Evolutionary conservation across 2,329 filamentous ascomycete genomes (phyloP).

Genomic region (Periconia macrospinosa): DNA sequence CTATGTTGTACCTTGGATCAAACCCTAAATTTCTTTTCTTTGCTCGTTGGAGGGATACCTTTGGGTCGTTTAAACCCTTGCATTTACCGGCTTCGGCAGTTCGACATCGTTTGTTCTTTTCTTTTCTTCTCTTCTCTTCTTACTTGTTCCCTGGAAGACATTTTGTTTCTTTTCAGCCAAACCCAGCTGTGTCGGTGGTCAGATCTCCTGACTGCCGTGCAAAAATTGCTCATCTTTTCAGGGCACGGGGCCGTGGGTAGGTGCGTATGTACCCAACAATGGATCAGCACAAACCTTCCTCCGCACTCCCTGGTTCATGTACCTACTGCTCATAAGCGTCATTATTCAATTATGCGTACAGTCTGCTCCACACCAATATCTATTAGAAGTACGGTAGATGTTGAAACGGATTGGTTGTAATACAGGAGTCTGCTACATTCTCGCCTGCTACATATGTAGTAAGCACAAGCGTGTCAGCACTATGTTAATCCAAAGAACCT

Average conservation of each 20-base stretch:
- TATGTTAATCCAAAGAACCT: neutral
- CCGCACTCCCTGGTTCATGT: conserved; percentile 5
- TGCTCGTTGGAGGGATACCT: conserved; percentile 8
- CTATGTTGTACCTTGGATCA: neutral
- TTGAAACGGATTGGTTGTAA: neutral
- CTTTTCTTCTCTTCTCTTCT: neutral
- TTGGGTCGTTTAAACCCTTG: conserved; percentile 8
- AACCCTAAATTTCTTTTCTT: neutral
- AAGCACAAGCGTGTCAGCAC: neutral
- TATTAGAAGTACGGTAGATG: neutral
- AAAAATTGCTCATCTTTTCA: no score
- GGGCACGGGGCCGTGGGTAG: neutral
- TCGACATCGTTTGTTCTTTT: conserved; percentile 3
- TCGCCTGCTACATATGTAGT: no score
- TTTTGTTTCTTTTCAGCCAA: neutral
- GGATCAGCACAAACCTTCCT: neutral
- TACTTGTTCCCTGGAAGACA: neutral
- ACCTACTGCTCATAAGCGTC: conserved; percentile 3
- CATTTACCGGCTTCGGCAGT: conserved; percentile 15
- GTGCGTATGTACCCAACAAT: neutral
- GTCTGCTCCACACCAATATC: neutral
- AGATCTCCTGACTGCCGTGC: no score
- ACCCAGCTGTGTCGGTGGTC: no score
- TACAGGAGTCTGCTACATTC: neutral
- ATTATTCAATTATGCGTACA: neutral